Evolutionary conservation across 2,329 filamentous ascomycete species (phyloP).

Genomic region (Talaromyces sp.): DNA sequence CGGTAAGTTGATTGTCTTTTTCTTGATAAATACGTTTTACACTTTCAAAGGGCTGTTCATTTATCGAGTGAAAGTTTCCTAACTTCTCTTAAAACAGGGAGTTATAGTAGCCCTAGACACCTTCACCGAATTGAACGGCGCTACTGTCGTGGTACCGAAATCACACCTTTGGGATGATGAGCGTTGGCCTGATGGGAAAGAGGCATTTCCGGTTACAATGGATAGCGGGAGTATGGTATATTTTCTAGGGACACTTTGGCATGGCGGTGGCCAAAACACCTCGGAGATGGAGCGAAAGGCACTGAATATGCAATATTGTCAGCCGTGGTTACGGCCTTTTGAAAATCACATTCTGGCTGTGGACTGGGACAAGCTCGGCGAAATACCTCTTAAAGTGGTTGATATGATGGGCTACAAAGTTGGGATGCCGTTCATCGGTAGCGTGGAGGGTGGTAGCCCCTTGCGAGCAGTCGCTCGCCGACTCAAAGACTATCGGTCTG

Average conservation of each 20-base stretch:
- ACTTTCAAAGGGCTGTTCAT: background rate
- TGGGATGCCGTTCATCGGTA: background rate
- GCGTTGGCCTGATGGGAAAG: background rate
- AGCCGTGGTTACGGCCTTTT: background rate
- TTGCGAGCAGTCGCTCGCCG: background rate
- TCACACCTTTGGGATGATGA: background rate
- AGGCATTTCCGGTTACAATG: background rate
- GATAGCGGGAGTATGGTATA: background rate
- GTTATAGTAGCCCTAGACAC: background rate
- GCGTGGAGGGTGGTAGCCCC: background rate
- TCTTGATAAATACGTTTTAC: background rate
- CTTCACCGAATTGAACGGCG: slow-evolving; percentile 1
- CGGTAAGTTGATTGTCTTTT: background rate
- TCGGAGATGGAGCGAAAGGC: background rate
- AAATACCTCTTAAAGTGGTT: background rate
- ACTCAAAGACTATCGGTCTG: background rate
- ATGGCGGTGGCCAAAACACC: background rate
- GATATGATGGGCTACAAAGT: slow-evolving; percentile 5
- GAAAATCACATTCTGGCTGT: background rate
- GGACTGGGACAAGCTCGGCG: background rate
- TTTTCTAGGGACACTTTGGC: background rate
- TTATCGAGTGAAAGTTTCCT: background rate
- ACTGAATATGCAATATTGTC: background rate
- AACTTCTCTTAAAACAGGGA: background rate
- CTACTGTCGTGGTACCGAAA: background rate